Evolutionary conservation across 257 asterid species (phyloP), one percentile per base, ranked within the genome.

Genomic region (Scutellaria baicalensis): DNA sequence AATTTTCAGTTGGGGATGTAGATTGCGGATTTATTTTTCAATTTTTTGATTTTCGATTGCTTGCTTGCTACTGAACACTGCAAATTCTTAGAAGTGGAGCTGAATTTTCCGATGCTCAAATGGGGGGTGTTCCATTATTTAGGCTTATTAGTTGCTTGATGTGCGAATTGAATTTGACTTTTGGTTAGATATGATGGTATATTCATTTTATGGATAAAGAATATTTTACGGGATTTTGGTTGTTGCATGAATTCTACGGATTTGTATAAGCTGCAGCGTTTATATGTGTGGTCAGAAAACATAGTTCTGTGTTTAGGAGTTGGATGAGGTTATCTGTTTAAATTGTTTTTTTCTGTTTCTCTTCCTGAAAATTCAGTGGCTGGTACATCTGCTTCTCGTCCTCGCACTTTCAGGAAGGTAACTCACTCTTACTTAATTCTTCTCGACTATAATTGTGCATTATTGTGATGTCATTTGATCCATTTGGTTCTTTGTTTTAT

Each of bases 331-430:
- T 4, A 27, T 27, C 4, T 27, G 2, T 27, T 27, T 27, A 1
- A 27, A 27, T 27, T 27, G 2, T 2, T 27, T 1, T 27, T 27
- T 59, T 18, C 6, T 42, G 13, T 42, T n/a, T 38, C 50, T 35
- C 23, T 64, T 43, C 59, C 10, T 12, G 50, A 17, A 4, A 52
- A 72, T 74, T 63, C 96, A 92, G 98, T 78, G 74, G 92, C 96
- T 78, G 96, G 96, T 63, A 78, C 93, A 68, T 92, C 98, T 70
- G 71, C 33, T 27, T 27, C 93, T 55, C 96, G 97, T 71, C 98
- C 98, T 61, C 96, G 95, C 66, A 79, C 95, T 4, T 92, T 92
- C 84, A 92, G 59, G 75, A 66, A 77, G 96, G 98, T 92, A 82
- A 31, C 31, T 23, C 38, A 4, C 6, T 20, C 56, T 42, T n/a